A percentile compares a stretch with the other conserved stretches of the same genome.
phyloP scores from a whole-genome alignment of 176 grass and related monocot species.

The Paspalum notatum region DNA sequence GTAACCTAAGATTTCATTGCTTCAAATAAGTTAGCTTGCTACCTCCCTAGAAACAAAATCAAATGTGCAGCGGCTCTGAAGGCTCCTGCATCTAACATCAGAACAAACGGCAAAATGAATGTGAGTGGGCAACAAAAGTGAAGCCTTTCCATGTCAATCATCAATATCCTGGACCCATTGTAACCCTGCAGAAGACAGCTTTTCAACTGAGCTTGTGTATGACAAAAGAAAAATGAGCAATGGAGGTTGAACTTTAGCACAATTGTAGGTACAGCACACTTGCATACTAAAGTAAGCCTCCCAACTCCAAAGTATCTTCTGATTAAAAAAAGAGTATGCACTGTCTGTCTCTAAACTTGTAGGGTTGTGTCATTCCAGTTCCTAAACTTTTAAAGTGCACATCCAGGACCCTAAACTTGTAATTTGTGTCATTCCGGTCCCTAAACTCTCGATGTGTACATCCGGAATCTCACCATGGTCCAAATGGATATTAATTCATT shows the following conservation, averaged over 20 bases:
- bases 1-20: slow-evolving; percentile 19
- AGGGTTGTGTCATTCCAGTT: too few relatives aligned
- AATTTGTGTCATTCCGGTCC: too few relatives aligned
- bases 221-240: slow-evolving; percentile 1
- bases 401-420: too few relatives aligned
- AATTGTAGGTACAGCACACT: neutral
- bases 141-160: slow-evolving; percentile 52
- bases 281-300: neutral
- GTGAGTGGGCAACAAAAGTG: slow-evolving; percentile 10
- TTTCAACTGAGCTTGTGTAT: neutral
- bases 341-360: too few relatives aligned
- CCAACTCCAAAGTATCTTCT: neutral
- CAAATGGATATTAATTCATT: too few relatives aligned
- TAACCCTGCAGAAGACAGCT: slow-evolving; percentile 52
- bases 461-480: too few relatives aligned
- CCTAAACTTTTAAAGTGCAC: too few relatives aligned
- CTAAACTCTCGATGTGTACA: too few relatives aligned
- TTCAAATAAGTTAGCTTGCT: slow-evolving; percentile 32
- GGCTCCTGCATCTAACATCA: slow-evolving; percentile 42
- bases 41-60: slow-evolving; percentile 51
- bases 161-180: slow-evolving; percentile 61
- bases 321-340: too few relatives aligned
- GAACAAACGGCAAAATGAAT: slow-evolving; percentile 41
- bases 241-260: slow-evolving; percentile 1
- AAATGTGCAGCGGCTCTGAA: slow-evolving; percentile 31